These are phyloP conservation scores for Chionographis japonica DNA, from an alignment of 106 monocot species.

Conservation along the genomic window DNA sequence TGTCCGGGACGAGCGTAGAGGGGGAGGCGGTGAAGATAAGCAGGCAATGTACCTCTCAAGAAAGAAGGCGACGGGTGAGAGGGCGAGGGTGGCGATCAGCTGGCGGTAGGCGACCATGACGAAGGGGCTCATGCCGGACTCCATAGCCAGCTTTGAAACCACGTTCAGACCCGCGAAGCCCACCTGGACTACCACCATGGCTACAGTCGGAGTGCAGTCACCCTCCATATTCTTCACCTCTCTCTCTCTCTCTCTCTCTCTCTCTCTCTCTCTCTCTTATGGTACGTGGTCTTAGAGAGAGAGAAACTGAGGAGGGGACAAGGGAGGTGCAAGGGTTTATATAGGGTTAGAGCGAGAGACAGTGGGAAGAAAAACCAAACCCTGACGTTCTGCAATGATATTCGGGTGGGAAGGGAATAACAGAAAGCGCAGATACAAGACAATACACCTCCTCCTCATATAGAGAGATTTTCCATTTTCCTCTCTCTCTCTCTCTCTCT, in stretches of 20 bases:
- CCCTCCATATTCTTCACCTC: neutral
- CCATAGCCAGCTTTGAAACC: constrained; percentile 78
- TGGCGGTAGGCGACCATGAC: constrained; percentile 80
- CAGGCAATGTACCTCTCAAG: constrained; percentile 42
- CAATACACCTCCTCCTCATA: neutral
- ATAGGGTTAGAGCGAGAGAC: neutral
- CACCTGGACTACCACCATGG: constrained; percentile 71
- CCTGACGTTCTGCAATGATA: constrained; percentile 15
- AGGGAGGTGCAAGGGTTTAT: neutral
- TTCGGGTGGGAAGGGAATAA: constrained; percentile 3
- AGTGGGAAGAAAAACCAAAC: neutral
- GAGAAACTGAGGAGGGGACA: neutral
- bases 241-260: neutral
- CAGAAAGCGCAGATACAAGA: constrained; percentile 19
- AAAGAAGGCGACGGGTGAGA: constrained; percentile 60
- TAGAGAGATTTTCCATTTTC: too few relatives aligned
- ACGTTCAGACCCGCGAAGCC: constrained; percentile 79
- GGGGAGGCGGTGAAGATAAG: too few relatives aligned
- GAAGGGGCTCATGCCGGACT: constrained; percentile 79
- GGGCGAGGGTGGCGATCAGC: constrained; percentile 53
- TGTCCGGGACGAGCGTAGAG: too few relatives aligned
- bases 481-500: neutral
- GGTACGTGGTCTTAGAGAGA: neutral
- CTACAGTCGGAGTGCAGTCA: constrained; percentile 29
- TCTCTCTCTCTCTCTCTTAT: neutral